Conservation (phyloP, 2,329 filamentous ascomycete genomes). For the Scortechinia acanthostroma region DNA sequence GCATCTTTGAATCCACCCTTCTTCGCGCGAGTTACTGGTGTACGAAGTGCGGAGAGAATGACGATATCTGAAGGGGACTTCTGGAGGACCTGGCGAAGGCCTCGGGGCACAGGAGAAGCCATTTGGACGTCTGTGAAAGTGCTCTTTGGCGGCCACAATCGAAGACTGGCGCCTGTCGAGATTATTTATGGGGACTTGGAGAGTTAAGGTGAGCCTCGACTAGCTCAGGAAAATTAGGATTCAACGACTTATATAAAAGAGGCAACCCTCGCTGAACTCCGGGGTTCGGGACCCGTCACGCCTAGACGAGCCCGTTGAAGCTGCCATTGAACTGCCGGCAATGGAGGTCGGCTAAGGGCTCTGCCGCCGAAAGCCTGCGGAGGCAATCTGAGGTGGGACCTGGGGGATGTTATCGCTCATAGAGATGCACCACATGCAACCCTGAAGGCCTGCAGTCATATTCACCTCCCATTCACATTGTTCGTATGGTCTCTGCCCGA, state of each 20-base stretch:
- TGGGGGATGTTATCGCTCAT: too few species aligned
- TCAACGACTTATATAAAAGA: background rate
- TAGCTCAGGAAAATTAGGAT: background rate
- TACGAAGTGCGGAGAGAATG: slow-evolving; percentile 59
- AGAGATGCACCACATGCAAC: too few species aligned
- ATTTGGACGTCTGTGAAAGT: background rate
- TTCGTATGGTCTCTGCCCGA: too few species aligned
- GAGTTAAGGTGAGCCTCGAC: background rate
- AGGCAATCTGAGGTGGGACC: too few species aligned
- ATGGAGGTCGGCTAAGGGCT: background rate
- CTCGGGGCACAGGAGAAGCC: slow-evolving; percentile 39
- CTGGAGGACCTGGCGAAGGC: slow-evolving; percentile 51
- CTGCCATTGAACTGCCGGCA: too few species aligned
- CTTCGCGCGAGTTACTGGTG: slow-evolving; percentile 57
- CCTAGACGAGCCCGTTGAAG: too few species aligned
- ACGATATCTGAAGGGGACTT: slow-evolving; percentile 60
- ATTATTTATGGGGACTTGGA: background rate
- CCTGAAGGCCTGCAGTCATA: too few species aligned
- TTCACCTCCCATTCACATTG: too few species aligned
- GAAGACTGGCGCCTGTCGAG: background rate
- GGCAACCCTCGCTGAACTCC: background rate
- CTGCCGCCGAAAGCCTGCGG: too few species aligned
- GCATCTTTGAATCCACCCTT: slow-evolving; percentile 62
- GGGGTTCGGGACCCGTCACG: background rate
- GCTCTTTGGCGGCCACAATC: background rate